Evolutionary conservation across 495 filamentous ascomycete genomes (phyloP).

Genomic region (Aspergillus carlsbadensis): DNA sequence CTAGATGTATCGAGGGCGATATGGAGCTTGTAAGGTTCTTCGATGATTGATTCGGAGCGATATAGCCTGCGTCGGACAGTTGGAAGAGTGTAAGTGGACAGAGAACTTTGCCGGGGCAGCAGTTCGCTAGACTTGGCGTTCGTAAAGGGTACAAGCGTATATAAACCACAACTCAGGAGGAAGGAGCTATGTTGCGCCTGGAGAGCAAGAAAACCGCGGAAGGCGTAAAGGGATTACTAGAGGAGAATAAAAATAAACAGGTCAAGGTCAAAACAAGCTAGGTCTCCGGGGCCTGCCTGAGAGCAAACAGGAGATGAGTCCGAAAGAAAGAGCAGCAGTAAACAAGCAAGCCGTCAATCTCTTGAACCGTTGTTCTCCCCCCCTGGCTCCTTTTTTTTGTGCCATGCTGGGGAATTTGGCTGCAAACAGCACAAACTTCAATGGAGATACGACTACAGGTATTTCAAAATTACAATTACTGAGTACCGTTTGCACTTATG

Average conservation of each 20-base stretch:
- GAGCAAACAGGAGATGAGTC: constrained; percentile 4
- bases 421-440: constrained; percentile 27
- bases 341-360: constrained; percentile 8
- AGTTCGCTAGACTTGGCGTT: constrained; percentile 20
- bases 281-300: not conserved
- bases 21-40: not conserved
- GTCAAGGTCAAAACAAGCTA: not conserved
- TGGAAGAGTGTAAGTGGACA: constrained; percentile 2
- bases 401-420: constrained; percentile 4
- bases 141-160: constrained; percentile 20
- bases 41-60: not conserved
- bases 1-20: not conserved
- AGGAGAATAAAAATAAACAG: not conserved
- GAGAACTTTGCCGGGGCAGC: constrained; percentile 25
- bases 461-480: not conserved
- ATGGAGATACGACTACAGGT: too few relatives aligned
- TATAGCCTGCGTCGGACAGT: not conserved
- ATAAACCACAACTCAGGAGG: constrained; percentile 13
- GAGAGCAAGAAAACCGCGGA: not conserved
- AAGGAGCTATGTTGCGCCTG: constrained; percentile 7
- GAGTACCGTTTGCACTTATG: too few relatives aligned
- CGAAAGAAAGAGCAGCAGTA: constrained; percentile 3
- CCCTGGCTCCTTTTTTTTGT: constrained; percentile 28
- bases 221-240: not conserved
- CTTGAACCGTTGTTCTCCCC: constrained; percentile 4